Conservation (phyloP, 2,329 filamentous ascomycete species). For the Neophaeococcomyces aloes region DNA sequence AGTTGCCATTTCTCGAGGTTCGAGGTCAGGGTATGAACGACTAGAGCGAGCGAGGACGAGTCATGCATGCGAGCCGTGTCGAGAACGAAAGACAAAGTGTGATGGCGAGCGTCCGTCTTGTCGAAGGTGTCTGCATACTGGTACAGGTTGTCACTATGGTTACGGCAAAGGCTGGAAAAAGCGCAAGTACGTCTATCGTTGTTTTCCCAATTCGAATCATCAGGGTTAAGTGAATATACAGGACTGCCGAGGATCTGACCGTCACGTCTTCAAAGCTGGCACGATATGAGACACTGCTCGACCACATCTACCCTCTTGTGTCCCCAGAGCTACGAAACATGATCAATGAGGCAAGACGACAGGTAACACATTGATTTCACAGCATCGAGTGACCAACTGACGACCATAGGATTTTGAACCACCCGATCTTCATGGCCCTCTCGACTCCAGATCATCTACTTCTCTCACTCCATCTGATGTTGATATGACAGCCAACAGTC, state of each 20-base stretch:
- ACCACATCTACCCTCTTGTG: conserved; percentile 20
- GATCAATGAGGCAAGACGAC: conserved; percentile 20
- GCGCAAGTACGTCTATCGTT: conserved; percentile 16
- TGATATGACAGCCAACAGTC: neutral
- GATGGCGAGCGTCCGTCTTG: conserved; percentile 20
- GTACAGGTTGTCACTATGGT: conserved; percentile 21
- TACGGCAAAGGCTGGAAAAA: conserved; percentile 23
- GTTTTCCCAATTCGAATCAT: neutral
- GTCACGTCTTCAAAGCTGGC: conserved; percentile 19
- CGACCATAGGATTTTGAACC: neutral
- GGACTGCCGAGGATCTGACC: conserved; percentile 21
- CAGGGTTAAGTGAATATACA: conserved; percentile 3
- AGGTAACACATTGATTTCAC: conserved; percentile 8
- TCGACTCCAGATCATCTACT: neutral
- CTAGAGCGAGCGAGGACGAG: conserved; percentile 21
- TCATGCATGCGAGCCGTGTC: conserved; percentile 22
- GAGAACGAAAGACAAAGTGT: conserved; percentile 22
- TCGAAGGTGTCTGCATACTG: conserved; percentile 20
- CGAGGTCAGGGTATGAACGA: conserved; percentile 16
- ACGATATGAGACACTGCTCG: conserved; percentile 19
- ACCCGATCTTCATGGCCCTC: neutral
- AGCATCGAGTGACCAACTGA: neutral
- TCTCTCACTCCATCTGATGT: neutral
- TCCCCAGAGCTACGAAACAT: conserved; percentile 17
- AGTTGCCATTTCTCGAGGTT: conserved; percentile 11